Conservation (phyloP, 2,329 filamentous ascomycete genomes). For the Pyricularia sp. region DNA sequence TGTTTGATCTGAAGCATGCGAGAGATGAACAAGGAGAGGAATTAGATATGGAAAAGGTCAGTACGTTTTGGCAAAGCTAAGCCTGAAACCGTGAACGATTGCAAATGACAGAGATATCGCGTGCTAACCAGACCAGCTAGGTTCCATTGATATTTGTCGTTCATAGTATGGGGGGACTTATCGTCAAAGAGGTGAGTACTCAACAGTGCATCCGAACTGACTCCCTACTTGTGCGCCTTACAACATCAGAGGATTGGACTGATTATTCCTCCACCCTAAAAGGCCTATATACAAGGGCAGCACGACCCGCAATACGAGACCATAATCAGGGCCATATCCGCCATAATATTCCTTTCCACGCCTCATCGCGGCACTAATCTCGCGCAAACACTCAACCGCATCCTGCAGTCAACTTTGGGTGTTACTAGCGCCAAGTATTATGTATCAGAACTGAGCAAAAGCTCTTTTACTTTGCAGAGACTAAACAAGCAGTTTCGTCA, state of each 20-base stretch:
- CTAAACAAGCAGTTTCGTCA: conserved; percentile 19
- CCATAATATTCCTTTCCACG: conserved; percentile 18
- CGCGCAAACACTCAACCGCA: conserved; percentile 13
- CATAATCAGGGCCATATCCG: conserved; percentile 11
- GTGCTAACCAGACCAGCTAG: conserved; percentile 6
- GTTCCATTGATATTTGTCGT: conserved; percentile 18
- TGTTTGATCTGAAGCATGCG: conserved; percentile 7
- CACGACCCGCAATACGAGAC: conserved; percentile 7
- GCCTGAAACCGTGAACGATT: background rate
- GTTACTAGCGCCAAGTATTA: conserved; percentile 5
- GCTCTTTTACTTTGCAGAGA: conserved; percentile 8
- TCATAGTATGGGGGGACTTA: conserved; percentile 22
- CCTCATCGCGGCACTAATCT: conserved; percentile 18
- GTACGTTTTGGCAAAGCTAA: background rate
- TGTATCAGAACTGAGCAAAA: conserved; percentile 10
- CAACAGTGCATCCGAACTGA: background rate
- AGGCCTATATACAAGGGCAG: conserved; percentile 15
- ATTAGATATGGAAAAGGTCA: background rate
- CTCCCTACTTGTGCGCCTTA: background rate
- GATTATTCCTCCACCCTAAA: conserved; percentile 7
- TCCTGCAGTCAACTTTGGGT: conserved; percentile 8
- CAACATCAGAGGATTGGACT: background rate
- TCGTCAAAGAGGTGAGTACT: conserved; percentile 11
- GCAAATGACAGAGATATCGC: conserved; percentile 5
- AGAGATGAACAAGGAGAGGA: background rate